Evolutionary conservation across 345 rosid genomes (phyloP), one percentile per base, ranked within the genome.

Genomic region (Salix udensis): DNA sequence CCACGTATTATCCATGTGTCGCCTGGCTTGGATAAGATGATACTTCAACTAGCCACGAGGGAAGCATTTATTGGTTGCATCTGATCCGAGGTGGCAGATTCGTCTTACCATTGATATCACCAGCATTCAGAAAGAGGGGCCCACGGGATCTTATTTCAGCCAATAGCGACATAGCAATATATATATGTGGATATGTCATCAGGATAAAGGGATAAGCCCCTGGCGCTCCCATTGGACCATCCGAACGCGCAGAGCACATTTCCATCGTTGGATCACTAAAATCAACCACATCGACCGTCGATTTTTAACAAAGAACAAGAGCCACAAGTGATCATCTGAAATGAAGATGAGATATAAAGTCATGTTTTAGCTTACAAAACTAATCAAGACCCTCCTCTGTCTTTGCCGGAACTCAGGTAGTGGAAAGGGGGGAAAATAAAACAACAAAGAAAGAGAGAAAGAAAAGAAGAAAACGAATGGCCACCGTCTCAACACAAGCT

Each of bases 401-500:
- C 48, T 50, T 34, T 2, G 46, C 72, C 67, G 68, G 60, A 67
- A 39, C 46, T 74, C 60, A 53, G 52, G 65, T 44, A 37, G 65
- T 44, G n/a, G 64, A 50, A 36, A 13, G 30, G 31, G 31, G 34
- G n/a, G n/a, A n/a, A 10, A 58, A 3, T 16, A 9, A 58, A 23
- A 23, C 23, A 0, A 5, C 24, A 2, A 21, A 10, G 23, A 26
- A 52, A 44, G 8, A 28, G 30, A 26, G 31, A 66, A 30, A 44
- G 48, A 21, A 58, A 58, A 58, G 6, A 64, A 23, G 37, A 34
- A 23, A 23, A 65, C 15, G 8, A 13, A 94, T 94, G 97, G 97
- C 97, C 39, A 88, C 97, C 50, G 90, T 88, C 76, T 86, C 95
- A 23, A 91, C 93, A 64, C 98, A 94, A 86, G 98, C 97, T 74